Evolutionary conservation across 2,329 filamentous ascomycete species (phyloP).

Genomic region (Pseudocercospora vitis): DNA sequence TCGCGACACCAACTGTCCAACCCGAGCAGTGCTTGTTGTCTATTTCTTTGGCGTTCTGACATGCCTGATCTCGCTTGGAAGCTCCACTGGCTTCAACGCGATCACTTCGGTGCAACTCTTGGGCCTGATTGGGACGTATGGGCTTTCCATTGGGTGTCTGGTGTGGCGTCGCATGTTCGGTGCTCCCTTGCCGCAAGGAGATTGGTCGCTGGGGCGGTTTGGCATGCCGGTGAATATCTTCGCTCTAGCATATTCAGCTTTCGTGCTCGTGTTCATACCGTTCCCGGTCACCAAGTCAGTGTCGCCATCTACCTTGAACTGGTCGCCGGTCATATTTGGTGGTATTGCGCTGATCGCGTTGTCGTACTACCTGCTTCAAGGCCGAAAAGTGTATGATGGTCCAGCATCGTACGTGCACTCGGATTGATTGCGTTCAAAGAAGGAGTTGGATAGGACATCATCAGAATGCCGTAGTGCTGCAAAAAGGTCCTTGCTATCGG

Average conservation of each 20-base stretch:
- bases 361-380: conserved; percentile 39
- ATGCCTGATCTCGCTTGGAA: conserved; percentile 54
- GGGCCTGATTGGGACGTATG: conserved; percentile 46
- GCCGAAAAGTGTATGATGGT: conserved; percentile 33
- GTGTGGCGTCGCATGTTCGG: conserved; percentile 16
- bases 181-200: conserved; percentile 18
- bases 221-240: conserved; percentile 15
- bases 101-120: conserved; percentile 53
- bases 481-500: no score
- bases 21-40: conserved; percentile 16
- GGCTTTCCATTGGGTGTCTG: conserved; percentile 9
- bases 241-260: conserved; percentile 9
- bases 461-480: no score
- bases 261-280: conserved; percentile 13
- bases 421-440: no score
- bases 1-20: conserved; percentile 10
- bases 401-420: conserved; percentile 2
- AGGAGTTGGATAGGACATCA: no score
- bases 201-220: conserved; percentile 20
- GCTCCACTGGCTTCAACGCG: conserved; percentile 53
- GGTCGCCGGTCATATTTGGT: conserved; percentile 48
- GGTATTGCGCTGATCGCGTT: conserved; percentile 24
- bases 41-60: conserved; percentile 35
- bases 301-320: conserved; percentile 48
- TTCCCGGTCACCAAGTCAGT: conserved; percentile 33